Percentiles rank a stretch among this genome's conserved stretches.
phyloP scores from a whole-genome alignment of 2,329 filamentous ascomycete species.

The Cordyceps pruinosa region DNA sequence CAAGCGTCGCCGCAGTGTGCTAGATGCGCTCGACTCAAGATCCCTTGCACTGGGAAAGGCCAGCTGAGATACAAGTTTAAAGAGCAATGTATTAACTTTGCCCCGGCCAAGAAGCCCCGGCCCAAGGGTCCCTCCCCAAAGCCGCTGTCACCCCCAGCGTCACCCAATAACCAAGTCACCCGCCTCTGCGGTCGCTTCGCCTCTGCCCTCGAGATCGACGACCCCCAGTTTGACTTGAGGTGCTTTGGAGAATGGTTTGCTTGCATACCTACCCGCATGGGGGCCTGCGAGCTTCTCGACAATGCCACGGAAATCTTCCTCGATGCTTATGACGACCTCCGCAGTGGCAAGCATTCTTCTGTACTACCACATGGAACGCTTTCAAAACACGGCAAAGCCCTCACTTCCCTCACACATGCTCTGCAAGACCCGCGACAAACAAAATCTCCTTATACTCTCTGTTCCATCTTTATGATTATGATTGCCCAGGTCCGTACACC shows the following conservation, averaged over 20 bases:
- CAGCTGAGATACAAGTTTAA: constrained; percentile 44
- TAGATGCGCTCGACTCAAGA: constrained; percentile 37
- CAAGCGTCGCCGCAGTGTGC: constrained; percentile 36
- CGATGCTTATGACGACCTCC: constrained; percentile 19
- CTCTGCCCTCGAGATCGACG: constrained; percentile 29
- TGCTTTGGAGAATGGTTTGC: constrained; percentile 40
- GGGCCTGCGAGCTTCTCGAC: constrained; percentile 39
- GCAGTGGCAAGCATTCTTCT: constrained; percentile 17
- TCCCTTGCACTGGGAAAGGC: constrained; percentile 39
- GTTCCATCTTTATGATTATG: constrained; percentile 31
- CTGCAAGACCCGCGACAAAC: constrained; percentile 23
- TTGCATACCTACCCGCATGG: constrained; percentile 39
- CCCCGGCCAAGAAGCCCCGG: background rate
- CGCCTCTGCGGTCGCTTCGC: constrained; percentile 20
- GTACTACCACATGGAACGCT: constrained; percentile 15
- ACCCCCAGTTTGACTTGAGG: constrained; percentile 39
- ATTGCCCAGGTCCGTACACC: constrained; percentile 25
- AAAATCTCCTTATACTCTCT: constrained; percentile 27
- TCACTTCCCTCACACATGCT: constrained; percentile 22
- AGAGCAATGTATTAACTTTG: constrained; percentile 21
- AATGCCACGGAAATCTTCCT: constrained; percentile 27
- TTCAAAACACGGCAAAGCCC: constrained; percentile 25
- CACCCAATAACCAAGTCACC: constrained; percentile 27
- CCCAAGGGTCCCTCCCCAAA: background rate
- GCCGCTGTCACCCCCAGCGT: constrained; percentile 3